A percentile compares a stretch with the other conserved stretches of the same genome.
phyloP scores from a whole-genome alignment of 768 basidiomycete species.

The Trametes coccinea region DNA sequence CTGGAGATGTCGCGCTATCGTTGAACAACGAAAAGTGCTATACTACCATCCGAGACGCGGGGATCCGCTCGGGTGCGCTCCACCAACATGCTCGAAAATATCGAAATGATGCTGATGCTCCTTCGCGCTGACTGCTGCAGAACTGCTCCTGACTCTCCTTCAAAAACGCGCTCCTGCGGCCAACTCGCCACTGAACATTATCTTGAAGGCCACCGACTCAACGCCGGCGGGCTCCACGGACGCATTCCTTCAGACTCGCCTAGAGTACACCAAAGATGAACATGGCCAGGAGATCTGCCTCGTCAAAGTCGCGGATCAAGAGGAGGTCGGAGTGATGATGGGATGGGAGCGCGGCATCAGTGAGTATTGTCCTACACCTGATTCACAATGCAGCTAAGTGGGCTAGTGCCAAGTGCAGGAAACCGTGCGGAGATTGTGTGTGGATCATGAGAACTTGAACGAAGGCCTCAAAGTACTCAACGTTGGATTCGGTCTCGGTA shows the following conservation, averaged over 20 bases:
- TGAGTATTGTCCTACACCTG: constrained; percentile 31
- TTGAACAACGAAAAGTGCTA: constrained; percentile 79
- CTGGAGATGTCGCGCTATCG: constrained; percentile 88
- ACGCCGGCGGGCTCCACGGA: constrained; percentile 63
- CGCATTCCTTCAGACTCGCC: constrained; percentile 67
- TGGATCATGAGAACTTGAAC: constrained; percentile 45
- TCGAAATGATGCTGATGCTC: background rate
- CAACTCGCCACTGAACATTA: constrained; percentile 34
- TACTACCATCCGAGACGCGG: constrained; percentile 83
- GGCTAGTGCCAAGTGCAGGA: constrained; percentile 57
- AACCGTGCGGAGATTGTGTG: constrained; percentile 69
- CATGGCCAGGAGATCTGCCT: constrained; percentile 84
- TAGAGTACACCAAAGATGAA: constrained; percentile 69
- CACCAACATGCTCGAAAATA: constrained; percentile 8
- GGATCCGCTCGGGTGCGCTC: constrained; percentile 79
- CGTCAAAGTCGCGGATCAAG: constrained; percentile 55
- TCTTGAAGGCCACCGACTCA: constrained; percentile 51
- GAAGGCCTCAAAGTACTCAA: constrained; percentile 73
- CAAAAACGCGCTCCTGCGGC: constrained; percentile 40
- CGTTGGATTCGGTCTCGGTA: constrained; percentile 92
- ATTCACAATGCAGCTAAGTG: constrained; percentile 22
- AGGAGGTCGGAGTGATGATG: constrained; percentile 99
- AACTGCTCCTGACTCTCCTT: constrained; percentile 69
- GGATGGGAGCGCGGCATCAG: constrained; percentile 92
- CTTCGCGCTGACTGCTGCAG: constrained; percentile 37